phyloP scores from a whole-genome alignment of 768 basidiomycete genomes.

The Leucocoprinus leucothites region DNA sequence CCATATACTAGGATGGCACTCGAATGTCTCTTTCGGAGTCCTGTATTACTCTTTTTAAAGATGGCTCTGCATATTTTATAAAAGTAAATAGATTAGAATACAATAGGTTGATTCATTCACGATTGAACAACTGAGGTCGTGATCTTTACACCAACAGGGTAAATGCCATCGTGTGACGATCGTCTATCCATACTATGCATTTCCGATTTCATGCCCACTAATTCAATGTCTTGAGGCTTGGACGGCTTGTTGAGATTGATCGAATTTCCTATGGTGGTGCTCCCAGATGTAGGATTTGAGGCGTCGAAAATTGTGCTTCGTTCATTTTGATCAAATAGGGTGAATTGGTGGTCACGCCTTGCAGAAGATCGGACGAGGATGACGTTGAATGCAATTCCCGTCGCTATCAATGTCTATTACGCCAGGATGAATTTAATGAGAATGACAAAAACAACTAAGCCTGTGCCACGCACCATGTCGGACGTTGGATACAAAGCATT shows the following conservation, averaged over 20 bases:
- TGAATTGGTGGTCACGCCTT: constrained; percentile 10
- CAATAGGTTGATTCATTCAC: too few species aligned
- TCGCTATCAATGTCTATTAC: constrained; percentile 1
- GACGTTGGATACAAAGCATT: constrained; percentile 9
- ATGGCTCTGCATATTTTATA: too few species aligned
- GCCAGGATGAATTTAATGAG: neutral
- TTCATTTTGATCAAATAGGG: neutral
- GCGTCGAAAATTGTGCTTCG: neutral
- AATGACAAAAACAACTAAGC: too few species aligned
- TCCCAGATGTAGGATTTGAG: neutral
- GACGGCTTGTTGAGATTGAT: neutral
- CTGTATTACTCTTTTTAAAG: too few species aligned
- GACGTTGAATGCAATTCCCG: constrained; percentile 11
- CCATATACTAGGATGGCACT: too few species aligned
- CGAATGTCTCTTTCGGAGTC: too few species aligned
- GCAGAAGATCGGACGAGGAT: constrained; percentile 8
- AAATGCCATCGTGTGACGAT: neutral
- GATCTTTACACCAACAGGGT: neutral
- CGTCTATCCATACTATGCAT: neutral
- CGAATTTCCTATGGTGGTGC: neutral
- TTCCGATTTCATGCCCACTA: neutral
- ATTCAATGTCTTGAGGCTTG: neutral
- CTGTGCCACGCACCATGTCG: constrained; percentile 6
- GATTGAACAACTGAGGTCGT: neutral
- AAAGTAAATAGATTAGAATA: too few species aligned